Percentiles rank a stretch among this genome's conserved stretches.
These are phyloP conservation scores for Kappamyces sp. DNA, from an alignment of 192 early-diverging fungal species.

Conservation along the genomic window DNA sequence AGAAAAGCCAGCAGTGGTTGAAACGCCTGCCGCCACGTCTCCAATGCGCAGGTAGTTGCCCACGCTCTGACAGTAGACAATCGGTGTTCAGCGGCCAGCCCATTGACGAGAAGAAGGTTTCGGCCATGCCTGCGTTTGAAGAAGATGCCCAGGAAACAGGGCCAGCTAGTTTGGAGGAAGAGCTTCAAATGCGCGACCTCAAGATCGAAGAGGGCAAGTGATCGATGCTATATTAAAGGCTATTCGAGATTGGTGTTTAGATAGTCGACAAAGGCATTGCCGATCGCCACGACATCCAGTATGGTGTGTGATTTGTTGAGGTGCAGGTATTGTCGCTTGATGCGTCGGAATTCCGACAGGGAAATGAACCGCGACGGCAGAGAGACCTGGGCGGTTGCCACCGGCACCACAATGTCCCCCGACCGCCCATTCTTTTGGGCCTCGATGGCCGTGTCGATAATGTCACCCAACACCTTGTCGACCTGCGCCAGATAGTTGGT, in stretches of 20 bases:
- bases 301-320: constrained; percentile 85
- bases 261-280: constrained; percentile 85
- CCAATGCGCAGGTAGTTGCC: constrained; percentile 1
- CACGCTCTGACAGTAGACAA: constrained; percentile 14
- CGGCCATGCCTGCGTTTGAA: constrained; percentile 16
- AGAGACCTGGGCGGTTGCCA: constrained; percentile 35
- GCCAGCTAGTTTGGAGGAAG: constrained; percentile 33
- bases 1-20: constrained; percentile 6
- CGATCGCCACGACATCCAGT: constrained; percentile 63
- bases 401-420: constrained; percentile 56
- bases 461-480: constrained; percentile 71
- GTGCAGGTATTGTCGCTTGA: constrained; percentile 75
- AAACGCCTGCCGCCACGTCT: constrained; percentile 1
- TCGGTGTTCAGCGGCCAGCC: constrained; percentile 12
- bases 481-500: constrained; percentile 91
- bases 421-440: constrained; percentile 64
- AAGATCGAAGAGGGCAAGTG: constrained; percentile 15
- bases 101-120: constrained; percentile 12
- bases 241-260: constrained; percentile 75
- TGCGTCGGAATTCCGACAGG: constrained; percentile 71
- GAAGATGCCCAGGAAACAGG: constrained; percentile 21
- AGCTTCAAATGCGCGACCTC: constrained; percentile 25
- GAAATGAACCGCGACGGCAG: constrained; percentile 71
- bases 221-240: constrained; percentile 8
- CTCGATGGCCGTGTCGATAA: constrained; percentile 72